Base-by-base conservation (phyloP, 768 basidiomycete species). In the Chalciporus piperatus region DNA sequence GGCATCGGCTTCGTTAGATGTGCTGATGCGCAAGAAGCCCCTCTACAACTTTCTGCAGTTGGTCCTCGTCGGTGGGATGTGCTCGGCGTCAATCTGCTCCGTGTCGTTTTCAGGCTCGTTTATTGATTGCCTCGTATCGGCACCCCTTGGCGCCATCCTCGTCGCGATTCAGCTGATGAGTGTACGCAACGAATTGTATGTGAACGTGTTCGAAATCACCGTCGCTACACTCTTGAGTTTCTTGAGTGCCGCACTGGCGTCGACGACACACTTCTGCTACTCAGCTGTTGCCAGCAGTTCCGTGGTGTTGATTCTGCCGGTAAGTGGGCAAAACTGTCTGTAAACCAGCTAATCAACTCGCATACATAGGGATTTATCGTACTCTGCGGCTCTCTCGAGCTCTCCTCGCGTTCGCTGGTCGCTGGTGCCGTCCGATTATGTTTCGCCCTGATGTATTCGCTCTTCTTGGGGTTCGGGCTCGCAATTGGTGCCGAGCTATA, bases 391-490 rank as follows among this genome's bases (percentile, higher is more conserved):
- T 78, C 84, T 11, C 80, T 93, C 27, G 92, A 93, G 63, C 70
- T 92, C 19, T 81, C 89, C 52, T 86, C 89, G 3, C 80, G 89
- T 16, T 89, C 88, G 55, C 85, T 95, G 60, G 82, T 92, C 27
- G 76, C 89, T 0, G 90, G 92, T n/a, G 85, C 89, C 11, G 90
- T 93, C 28, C 78, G 89, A 35, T 74, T 93, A 14, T 88, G 87
- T 58, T 93, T 88, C 60, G 80, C 88, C 22, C 75, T 89, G 47
- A 77, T 88, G 50, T 94, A 93, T 62, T 84, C 87, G n/a, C 73
- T 85, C 16, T 85, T 85, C 65, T 74, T 87, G 8, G 85, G 87
- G 0, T 90, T 94, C 63, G 92, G 92, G 5, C 80, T 92, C 10
- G 81, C 89, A 0, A 89, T 93, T 41, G 90, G 92, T 4, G 84